Evolutionary conservation across 179 eudicot genomes (phyloP).

Genomic region (Carnegiea gigantea): DNA sequence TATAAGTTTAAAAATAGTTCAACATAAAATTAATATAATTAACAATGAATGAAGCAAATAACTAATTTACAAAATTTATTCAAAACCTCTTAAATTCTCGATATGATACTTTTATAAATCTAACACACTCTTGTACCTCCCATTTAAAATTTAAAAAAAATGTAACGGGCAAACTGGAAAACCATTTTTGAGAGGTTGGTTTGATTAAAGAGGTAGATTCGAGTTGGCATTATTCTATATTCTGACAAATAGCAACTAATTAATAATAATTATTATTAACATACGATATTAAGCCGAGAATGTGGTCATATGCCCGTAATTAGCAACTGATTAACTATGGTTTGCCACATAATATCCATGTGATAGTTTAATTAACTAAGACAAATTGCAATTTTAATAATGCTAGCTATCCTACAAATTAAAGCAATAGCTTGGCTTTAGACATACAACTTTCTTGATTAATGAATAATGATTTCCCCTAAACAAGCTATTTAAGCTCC

Average conservation of each 20-base stretch:
- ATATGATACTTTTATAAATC: too few relatives aligned
- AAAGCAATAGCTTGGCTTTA: conserved; percentile 16
- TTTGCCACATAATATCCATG: conserved; percentile 24
- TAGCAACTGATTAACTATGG: not conserved
- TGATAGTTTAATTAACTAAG: conserved; percentile 18
- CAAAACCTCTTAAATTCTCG: too few relatives aligned
- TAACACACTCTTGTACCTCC: too few relatives aligned
- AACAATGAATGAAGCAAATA: too few relatives aligned
- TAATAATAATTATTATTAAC: not conserved
- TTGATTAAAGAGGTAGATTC: not conserved
- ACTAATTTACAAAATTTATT: too few relatives aligned
- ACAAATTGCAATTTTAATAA: conserved; percentile 20
- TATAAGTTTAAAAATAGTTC: too few relatives aligned
- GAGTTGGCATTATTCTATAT: not conserved
- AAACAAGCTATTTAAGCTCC: conserved; percentile 2
- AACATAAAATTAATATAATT: too few relatives aligned
- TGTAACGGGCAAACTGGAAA: not conserved
- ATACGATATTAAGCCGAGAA: not conserved
- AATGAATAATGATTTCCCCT: conserved; percentile 4
- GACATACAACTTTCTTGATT: conserved; percentile 20
- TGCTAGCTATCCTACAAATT: not conserved
- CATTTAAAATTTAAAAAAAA: too few relatives aligned
- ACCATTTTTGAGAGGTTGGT: not conserved
- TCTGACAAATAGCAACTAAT: too few relatives aligned
- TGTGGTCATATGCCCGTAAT: conserved; percentile 7